Conservation (phyloP, 768 basidiomycete species). For the Pholiota microspora region DNA sequence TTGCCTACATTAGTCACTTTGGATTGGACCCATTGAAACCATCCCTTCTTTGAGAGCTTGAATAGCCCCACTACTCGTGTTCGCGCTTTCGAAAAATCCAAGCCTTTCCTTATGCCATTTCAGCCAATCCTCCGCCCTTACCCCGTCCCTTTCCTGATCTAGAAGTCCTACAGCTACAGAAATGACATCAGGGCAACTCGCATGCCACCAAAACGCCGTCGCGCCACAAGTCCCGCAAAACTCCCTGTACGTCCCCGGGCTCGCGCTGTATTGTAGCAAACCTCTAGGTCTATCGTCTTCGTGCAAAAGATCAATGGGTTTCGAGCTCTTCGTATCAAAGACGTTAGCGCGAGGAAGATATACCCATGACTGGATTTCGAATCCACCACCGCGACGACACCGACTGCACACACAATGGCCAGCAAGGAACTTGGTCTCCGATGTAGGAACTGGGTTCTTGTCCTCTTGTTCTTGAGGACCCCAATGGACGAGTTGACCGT, state of each 20-base stretch:
- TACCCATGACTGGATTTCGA: constrained; percentile 18
- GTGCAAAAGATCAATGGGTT: neutral
- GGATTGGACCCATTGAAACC: neutral
- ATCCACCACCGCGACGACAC: constrained; percentile 21
- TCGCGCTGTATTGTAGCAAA: constrained; percentile 23
- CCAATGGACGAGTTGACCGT: neutral
- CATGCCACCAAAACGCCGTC: constrained; percentile 27
- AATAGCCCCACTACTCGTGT: neutral
- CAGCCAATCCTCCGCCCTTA: neutral
- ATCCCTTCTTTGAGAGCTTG: constrained; percentile 1
- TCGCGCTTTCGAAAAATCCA: neutral
- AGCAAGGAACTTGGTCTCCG: constrained; percentile 15
- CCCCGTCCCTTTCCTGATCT: neutral
- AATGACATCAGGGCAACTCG: constrained; percentile 20
- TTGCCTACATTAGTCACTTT: too few species aligned
- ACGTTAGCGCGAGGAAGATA: constrained; percentile 19
- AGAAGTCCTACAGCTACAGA: neutral
- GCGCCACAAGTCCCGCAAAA: constrained; percentile 31
- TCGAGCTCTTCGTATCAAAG: constrained; percentile 3
- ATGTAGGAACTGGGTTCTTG: neutral
- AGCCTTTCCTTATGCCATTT: neutral
- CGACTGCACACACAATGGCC: constrained; percentile 21
- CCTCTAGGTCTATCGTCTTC: constrained; percentile 15
- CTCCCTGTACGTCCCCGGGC: constrained; percentile 22
- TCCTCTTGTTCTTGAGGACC: neutral